Percentiles rank a stretch among this genome's conserved stretches.
phyloP scores from a whole-genome alignment of 768 basidiomycete species.

The Boletus coccyginus region DNA sequence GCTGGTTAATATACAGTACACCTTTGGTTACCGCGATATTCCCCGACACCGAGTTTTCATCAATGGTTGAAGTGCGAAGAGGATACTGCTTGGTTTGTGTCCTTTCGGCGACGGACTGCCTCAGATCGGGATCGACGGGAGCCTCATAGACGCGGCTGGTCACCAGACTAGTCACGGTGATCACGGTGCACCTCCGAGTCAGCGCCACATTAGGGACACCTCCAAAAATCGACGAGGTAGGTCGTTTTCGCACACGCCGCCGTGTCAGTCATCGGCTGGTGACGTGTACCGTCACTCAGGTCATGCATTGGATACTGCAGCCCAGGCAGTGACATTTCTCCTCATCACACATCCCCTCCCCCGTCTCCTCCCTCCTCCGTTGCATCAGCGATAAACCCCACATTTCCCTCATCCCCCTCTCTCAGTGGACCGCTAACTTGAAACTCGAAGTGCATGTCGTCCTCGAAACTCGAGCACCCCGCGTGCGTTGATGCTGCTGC shows the following conservation, averaged over 20 bases:
- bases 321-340: too few species aligned
- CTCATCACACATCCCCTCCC: conserved; percentile 9
- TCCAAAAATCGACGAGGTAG: conserved; percentile 23
- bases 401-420: conserved; percentile 7
- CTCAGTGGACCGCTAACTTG: conserved; percentile 14
- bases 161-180: too few species aligned
- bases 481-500: conserved; percentile 3
- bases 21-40: too few species aligned
- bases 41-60: too few species aligned
- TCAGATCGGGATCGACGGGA: too few species aligned
- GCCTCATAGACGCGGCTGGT: too few species aligned
- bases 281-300: not conserved
- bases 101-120: too few species aligned
- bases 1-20: too few species aligned
- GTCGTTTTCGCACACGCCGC: not conserved
- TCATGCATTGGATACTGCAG: conserved; percentile 17
- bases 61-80: too few species aligned
- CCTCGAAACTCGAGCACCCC: too few species aligned
- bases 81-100: too few species aligned
- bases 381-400: conserved; percentile 1
- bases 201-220: conserved; percentile 16
- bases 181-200: too few species aligned
- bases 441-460: conserved; percentile 2
- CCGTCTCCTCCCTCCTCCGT: conserved; percentile 7
- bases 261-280: not conserved